A percentile compares a stretch with the other conserved stretches of the same genome.
These are phyloP conservation scores for Flaveria trinervia DNA, from an alignment of 129 eudicot genomes.

Conservation along the genomic window DNA sequence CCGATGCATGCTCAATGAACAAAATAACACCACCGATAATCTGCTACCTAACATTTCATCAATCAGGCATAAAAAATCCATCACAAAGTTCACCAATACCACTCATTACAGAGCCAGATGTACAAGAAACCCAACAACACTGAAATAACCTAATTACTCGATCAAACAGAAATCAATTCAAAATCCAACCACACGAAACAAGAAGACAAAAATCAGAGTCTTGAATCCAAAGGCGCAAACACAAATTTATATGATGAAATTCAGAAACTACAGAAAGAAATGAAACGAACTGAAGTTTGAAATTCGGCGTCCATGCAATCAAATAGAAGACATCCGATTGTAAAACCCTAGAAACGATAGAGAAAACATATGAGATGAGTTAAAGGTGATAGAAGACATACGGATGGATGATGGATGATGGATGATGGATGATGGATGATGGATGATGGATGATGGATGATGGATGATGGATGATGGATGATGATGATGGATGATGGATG, in stretches of 20 bases:
- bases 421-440: no score
- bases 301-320: constrained; percentile 24
- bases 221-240: constrained; percentile 9
- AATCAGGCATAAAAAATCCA: not conserved
- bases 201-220: constrained; percentile 1
- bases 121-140: not conserved
- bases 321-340: constrained; percentile 7
- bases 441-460: not conserved
- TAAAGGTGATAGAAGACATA: not conserved
- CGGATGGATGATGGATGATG: constrained; percentile 4
- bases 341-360: constrained; percentile 40
- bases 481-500: not conserved
- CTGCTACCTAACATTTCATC: not conserved
- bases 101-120: no score
- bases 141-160: constrained; percentile 11
- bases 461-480: not conserved
- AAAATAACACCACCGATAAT: not conserved
- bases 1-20: not conserved
- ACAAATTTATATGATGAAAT: constrained; percentile 9
- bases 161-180: not conserved
- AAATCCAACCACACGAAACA: constrained; percentile 9
- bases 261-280: not conserved
- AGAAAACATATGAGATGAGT: constrained; percentile 2
- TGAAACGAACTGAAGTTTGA: constrained; percentile 18
- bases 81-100: no score